Evolutionary conservation across 352 stramenopile species (phyloP).

Genomic region (Pythium oligandrum): DNA sequence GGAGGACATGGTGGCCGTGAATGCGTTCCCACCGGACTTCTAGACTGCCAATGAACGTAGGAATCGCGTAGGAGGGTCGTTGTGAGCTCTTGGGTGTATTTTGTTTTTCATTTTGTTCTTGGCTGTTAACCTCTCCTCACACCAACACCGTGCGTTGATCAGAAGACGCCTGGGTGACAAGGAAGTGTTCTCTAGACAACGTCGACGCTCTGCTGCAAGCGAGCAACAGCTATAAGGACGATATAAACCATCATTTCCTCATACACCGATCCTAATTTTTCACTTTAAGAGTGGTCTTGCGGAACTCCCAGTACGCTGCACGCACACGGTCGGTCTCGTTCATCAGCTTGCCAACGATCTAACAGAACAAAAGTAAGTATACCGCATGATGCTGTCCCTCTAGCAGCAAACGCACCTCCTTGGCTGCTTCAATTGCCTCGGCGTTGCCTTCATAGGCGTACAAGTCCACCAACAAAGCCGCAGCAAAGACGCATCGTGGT

Average conservation of each 20-base stretch:
- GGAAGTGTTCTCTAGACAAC: too few species aligned
- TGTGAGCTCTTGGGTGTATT: neutral
- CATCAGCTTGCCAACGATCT: constrained; percentile 67
- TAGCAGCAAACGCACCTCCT: constrained; percentile 19
- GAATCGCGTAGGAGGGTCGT: too few species aligned
- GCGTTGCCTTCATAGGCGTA: constrained; percentile 45
- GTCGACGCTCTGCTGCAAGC: too few species aligned
- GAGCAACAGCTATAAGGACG: too few species aligned
- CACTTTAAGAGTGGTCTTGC: constrained; percentile 38
- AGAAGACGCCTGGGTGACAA: too few species aligned
- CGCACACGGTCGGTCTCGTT: constrained; percentile 70
- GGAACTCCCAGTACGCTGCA: constrained; percentile 72
- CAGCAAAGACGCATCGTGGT: constrained; percentile 65
- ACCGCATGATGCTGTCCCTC: neutral
- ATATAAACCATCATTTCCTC: too few species aligned
- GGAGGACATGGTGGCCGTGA: constrained; percentile 82
- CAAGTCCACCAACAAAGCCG: constrained; percentile 68
- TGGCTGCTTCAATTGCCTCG: constrained; percentile 31
- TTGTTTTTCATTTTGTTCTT: constrained; percentile 1
- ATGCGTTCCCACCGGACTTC: constrained; percentile 48
- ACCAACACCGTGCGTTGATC: too few species aligned
- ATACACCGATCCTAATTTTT: constrained; percentile 7
- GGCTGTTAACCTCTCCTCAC: too few species aligned
- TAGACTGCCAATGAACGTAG: constrained; percentile 2
- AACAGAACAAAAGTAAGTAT: constrained; percentile 5